A percentile compares a stretch with the other conserved stretches of the same genome.
Evolutionary conservation across 495 filamentous ascomycete species (phyloP).

Genomic region (Daldinia bambusicola): DNA sequence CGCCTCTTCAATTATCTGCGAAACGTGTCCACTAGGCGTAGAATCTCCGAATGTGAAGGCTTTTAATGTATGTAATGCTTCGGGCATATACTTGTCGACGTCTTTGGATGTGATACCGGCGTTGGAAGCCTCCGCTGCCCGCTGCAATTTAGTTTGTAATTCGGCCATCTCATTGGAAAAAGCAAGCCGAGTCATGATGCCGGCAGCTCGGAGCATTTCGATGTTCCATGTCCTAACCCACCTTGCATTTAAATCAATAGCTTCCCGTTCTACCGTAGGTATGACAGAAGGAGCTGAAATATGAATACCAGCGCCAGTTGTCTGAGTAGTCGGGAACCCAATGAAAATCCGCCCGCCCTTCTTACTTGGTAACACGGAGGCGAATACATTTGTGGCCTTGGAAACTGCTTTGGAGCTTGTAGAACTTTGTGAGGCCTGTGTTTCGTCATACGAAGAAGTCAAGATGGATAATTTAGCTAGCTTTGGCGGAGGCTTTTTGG

Average conservation of each 20-base stretch:
- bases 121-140: conserved; percentile 57
- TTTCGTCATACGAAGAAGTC: conserved; percentile 90
- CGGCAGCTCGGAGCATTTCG: conserved; percentile 92
- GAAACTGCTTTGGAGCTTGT: conserved; percentile 55
- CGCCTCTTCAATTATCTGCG: conserved; percentile 85
- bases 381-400: conserved; percentile 78
- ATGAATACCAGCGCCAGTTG: conserved; percentile 91
- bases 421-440: conserved; percentile 67
- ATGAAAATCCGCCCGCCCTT: conserved; percentile 91
- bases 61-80: conserved; percentile 78
- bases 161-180: conserved; percentile 87
- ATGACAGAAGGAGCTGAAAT: conserved; percentile 99
- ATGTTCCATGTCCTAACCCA: conserved; percentile 94
- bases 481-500: conserved; percentile 95
- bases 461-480: conserved; percentile 84
- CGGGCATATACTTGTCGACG: conserved; percentile 73
- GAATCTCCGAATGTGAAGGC: conserved; percentile 90
- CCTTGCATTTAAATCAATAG: conserved; percentile 93
- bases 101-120: conserved; percentile 56
- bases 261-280: conserved; percentile 97
- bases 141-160: conserved; percentile 67
- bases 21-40: conserved; percentile 83
- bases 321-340: conserved; percentile 96
- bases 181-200: conserved; percentile 87
- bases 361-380: conserved; percentile 88